These are phyloP conservation scores for Ceratobasidium sp. DNA, from an alignment of 1,284 basidiomycete species.

Conservation along the genomic window DNA sequence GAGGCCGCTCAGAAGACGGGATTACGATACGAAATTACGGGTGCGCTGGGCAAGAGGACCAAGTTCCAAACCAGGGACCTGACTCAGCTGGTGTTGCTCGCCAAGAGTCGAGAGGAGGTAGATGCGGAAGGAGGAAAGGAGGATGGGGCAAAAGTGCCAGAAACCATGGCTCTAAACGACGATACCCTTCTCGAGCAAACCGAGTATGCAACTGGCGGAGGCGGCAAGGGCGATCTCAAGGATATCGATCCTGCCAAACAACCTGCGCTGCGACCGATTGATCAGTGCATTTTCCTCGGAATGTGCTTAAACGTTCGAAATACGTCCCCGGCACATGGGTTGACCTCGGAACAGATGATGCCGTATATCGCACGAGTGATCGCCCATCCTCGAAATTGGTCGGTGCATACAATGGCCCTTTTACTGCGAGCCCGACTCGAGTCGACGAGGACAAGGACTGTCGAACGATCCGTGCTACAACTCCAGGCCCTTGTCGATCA, in stretches of 20 bases:
- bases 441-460: conserved; percentile 83
- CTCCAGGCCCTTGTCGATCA: conserved; percentile 94
- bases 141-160: conserved; percentile 61
- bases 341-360: conserved; percentile 88
- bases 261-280: conserved; percentile 86
- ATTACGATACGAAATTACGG: conserved; percentile 90
- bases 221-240: conserved; percentile 56
- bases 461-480: conserved; percentile 88
- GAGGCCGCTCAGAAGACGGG: conserved; percentile 79
- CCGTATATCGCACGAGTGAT: conserved; percentile 89
- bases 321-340: conserved; percentile 82
- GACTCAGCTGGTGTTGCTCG: conserved; percentile 93
- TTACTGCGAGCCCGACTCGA: conserved; percentile 90
- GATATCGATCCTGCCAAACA: conserved; percentile 85
- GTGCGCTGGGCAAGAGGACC: conserved; percentile 92
- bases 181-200: conserved; percentile 97
- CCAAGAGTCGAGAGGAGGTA: conserved; percentile 73
- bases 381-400: conserved; percentile 89
- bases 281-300: conserved; percentile 88
- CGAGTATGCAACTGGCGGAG: conserved; percentile 77
- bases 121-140: conserved; percentile 44
- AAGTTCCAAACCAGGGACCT: conserved; percentile 90
- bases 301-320: conserved; percentile 91
- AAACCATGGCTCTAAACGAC: conserved; percentile 88
- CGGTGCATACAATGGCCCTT: conserved; percentile 92